phyloP scores from a whole-genome alignment of 768 basidiomycete species.

The Amanita subjunquillea region DNA sequence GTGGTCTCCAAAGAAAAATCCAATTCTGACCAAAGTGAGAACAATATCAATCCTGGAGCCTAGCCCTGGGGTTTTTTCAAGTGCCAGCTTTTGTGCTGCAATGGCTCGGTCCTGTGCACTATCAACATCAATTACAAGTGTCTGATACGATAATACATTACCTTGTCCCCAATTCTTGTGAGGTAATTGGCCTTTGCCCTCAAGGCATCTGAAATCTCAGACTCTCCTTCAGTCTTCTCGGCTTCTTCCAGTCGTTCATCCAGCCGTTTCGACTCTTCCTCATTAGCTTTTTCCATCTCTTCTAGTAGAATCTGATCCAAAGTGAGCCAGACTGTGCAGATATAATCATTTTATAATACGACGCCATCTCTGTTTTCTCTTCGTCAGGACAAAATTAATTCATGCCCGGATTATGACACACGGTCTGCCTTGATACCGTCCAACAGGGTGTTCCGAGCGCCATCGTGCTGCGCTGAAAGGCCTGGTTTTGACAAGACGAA shows the following conservation, averaged over 20 bases:
- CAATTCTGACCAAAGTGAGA: slow-evolving; percentile 79
- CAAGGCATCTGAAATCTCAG: slow-evolving; percentile 84
- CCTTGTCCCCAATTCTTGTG: slow-evolving; percentile 81
- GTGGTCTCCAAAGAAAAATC: slow-evolving; percentile 82
- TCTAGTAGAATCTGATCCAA: slow-evolving; percentile 43
- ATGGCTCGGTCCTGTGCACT: slow-evolving; percentile 61
- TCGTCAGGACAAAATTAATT: background rate
- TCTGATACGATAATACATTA: slow-evolving; percentile 18
- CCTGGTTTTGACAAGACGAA: slow-evolving; percentile 61
- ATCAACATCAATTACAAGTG: background rate
- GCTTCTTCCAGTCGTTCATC: slow-evolving; percentile 79
- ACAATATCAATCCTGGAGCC: slow-evolving; percentile 92
- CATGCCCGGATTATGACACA: slow-evolving; percentile 24
- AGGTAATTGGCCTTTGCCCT: slow-evolving; percentile 78
- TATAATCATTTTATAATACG: slow-evolving; percentile 61
- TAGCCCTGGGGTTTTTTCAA: slow-evolving; percentile 87
- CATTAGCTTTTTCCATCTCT: slow-evolving; percentile 59
- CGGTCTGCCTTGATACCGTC: slow-evolving; percentile 74
- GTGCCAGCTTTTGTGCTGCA: slow-evolving; percentile 70
- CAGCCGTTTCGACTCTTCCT: slow-evolving; percentile 59
- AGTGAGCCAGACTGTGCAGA: slow-evolving; percentile 34
- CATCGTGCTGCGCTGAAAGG: slow-evolving; percentile 53
- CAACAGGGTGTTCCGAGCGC: slow-evolving; percentile 54
- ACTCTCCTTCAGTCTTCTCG: slow-evolving; percentile 85
- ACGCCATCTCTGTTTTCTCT: slow-evolving; percentile 64